Base-by-base conservation (phyloP, 2,329 filamentous ascomycete genomes). In the Ophioceras dolichostomum region DNA sequence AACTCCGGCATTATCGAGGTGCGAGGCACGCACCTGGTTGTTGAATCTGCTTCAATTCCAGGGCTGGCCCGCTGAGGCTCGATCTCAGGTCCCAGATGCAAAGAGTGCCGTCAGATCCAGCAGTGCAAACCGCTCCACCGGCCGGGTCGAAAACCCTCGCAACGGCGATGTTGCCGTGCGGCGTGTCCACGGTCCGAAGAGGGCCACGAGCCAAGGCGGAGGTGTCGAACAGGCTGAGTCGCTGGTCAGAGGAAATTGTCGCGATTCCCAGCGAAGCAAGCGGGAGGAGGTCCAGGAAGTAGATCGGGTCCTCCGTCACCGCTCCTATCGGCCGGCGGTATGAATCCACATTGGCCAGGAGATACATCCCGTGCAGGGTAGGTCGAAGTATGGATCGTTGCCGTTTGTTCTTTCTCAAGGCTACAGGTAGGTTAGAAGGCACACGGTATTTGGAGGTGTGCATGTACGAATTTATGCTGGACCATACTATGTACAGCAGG, bases 61-160 rank as follows among this genome's bases (percentile, higher is more conserved):
- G 54, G 4, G 61, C 30, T 4, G 29, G 30, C 17, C 35, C 60
- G 21, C 50, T 50, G 8, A 46, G 47, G 1, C 55, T 48, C 9
- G 64, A 58, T 22, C 79, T 66, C 45, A 78, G 50, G 58, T 86
- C 81, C 76, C 78, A 81, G 34, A 82, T 58, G 0, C 63, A 69
- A 10, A 86, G 69, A 8, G 65, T 62, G 7, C 83, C 83, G 51
- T 87, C 78, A 53, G 81, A 73, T 33, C 83, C 83, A 1, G 80
- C 73, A 0, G 83, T 87, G 41, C 73, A 74, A 5, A 86, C 62
- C 16, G 78, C 51, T 4, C 66, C 67, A 20, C 64, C 65, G 16
- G 55, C 56, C 5, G 57, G 59, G 41, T 73, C 71, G 33, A 74
- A 69, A 1, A 69, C 62, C 37, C 69, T 67, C 21, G 84, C 60